A percentile compares a stretch with the other conserved stretches of the same genome.
Conservation (phyloP, 129 eudicot genomes). For the Oenanthe sinensis region DNA sequence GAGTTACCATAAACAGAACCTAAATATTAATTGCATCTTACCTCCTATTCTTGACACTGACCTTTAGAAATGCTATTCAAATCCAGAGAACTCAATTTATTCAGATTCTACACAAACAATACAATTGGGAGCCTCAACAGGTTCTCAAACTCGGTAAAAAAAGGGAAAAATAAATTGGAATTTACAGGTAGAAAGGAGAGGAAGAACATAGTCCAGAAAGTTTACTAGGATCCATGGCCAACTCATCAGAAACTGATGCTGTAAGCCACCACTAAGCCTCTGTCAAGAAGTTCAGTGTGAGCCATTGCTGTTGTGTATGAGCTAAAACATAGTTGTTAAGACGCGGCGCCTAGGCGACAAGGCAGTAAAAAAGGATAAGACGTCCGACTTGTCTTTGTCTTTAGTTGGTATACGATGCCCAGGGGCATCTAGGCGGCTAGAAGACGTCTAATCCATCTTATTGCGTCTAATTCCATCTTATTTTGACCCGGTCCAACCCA, state of each 20-base stretch:
- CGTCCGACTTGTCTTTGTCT: too few species aligned
- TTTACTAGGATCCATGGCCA: neutral
- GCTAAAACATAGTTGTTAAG: neutral
- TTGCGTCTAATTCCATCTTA: too few species aligned
- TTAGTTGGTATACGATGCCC: too few species aligned
- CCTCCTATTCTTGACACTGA: neutral
- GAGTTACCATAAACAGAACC: neutral
- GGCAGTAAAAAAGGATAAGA: too few species aligned
- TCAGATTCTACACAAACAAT: neutral
- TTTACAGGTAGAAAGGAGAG: neutral
- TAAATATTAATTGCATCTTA: neutral
- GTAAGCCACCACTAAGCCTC: neutral
- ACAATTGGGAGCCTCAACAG: neutral
- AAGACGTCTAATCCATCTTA: too few species aligned
- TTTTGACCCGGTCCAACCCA: too few species aligned
- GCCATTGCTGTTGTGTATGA: neutral
- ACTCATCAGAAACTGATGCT: neutral
- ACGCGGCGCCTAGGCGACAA: too few species aligned
- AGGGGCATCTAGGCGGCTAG: too few species aligned
- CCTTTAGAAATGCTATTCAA: neutral
- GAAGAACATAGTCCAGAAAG: neutral
- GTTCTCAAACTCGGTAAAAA: neutral
- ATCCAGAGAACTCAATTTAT: neutral
- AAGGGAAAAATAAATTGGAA: neutral
- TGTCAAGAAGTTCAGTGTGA: neutral